phyloP scores from a whole-genome alignment of 2,329 filamentous ascomycete species.

The Shiraia bambusicola region DNA sequence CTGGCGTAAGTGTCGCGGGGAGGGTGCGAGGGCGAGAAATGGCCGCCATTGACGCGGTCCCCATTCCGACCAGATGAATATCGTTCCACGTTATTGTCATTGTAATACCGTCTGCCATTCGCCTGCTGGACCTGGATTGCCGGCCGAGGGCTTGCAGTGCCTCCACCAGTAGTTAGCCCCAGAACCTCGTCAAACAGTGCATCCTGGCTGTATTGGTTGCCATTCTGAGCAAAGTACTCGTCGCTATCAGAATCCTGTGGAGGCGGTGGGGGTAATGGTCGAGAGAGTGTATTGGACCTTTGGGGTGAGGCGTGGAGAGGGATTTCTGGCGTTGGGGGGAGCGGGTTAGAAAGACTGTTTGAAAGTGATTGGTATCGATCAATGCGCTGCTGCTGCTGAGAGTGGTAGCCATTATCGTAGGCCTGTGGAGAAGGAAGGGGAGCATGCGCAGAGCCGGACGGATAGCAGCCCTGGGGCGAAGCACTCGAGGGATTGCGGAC shows the following conservation, averaged over 20 bases:
- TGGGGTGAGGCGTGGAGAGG: constrained; percentile 53
- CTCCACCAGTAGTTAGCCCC: constrained; percentile 44
- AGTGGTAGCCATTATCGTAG: constrained; percentile 33
- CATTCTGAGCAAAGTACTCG: constrained; percentile 43
- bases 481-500: constrained; percentile 30
- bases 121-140: constrained; percentile 41
- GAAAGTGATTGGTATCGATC: constrained; percentile 36
- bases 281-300: constrained; percentile 54
- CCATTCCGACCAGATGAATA: constrained; percentile 33
- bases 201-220: constrained; percentile 49
- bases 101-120: constrained; percentile 36
- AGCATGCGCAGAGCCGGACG: constrained; percentile 33
- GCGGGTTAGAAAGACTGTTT: constrained; percentile 41
- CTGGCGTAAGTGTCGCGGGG: constrained; percentile 38
- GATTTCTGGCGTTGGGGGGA: constrained; percentile 52
- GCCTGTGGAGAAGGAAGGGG: constrained; percentile 39
- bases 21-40: constrained; percentile 43
- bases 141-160: constrained; percentile 25
- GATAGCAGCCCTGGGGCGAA: constrained; percentile 34
- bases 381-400: constrained; percentile 26
- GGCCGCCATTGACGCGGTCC: constrained; percentile 51
- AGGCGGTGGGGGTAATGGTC: constrained; percentile 62
- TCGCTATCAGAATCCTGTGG: constrained; percentile 54
- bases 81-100: constrained; percentile 18
- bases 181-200: constrained; percentile 61